Evolutionary conservation across 371 early-diverging fungal species (phyloP), one percentile per base, ranked within the genome.

Genomic region (Neoconidiobolus thromboides): DNA sequence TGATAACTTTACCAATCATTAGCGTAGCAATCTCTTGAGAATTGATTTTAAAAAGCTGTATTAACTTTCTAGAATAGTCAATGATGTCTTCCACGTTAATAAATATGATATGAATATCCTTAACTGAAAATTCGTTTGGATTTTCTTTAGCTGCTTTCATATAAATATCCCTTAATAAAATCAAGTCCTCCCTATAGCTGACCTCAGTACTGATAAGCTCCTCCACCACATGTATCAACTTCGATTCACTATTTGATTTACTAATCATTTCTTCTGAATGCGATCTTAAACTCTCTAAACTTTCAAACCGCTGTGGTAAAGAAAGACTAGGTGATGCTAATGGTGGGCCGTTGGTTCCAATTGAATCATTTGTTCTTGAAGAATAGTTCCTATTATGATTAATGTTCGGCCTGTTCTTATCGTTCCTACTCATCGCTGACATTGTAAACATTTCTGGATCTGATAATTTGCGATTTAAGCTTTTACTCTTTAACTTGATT

Each of bases 181-280:
- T 55, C 74, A 85, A 69, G 60, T 85, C 83, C 38, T 66, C 55
- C 46, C 73, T 62, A 49, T 71, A 85, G 3, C 58, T 60, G 36
- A 62, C 62, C 67, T 85, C 86, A 0, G 86, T 83, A 1, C 72
- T 68, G 15, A 82, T 58, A 2, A 83, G 68, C 62, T 85, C 85
- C 37, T 71, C 60, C 26, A 76, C 64, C 5, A 76, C 70, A 14
- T 57, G 9, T 26, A 26, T 26, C 26, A 26, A 26, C 43, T 57
- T 57, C 7, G 10, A 44, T 44, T 57, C 10, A n/a, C 44, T 44
- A 5, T 4, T 26, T 10, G 41, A 10, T 14, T 5, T 44, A 57
- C 5, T 44, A 26, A n/a, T 41, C 38, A 55, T 36, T 3, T 55
- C 55, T 38, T 36, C 40, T 4, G 38, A 15, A 41, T 55, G 55